Conservation (phyloP, 495 filamentous ascomycete genomes). For the Niebla homalea region DNA sequence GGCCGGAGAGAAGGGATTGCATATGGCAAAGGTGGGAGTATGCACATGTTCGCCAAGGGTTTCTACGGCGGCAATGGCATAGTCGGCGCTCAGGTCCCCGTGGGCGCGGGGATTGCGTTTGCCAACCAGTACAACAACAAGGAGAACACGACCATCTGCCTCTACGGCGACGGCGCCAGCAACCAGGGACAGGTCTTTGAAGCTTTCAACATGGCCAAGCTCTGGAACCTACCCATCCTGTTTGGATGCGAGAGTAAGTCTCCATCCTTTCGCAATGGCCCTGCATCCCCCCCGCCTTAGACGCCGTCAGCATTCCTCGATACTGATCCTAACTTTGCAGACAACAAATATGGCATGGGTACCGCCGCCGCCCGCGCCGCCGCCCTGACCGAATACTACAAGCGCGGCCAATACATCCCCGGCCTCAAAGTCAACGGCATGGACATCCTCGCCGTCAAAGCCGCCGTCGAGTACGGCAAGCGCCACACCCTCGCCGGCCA, state of each 20-base stretch:
- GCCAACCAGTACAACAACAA: slow-evolving; percentile 86
- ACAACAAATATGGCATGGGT: slow-evolving; percentile 99
- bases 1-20: slow-evolving; percentile 92
- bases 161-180: slow-evolving; percentile 94
- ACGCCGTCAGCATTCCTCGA: neutral
- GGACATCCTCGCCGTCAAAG: slow-evolving; percentile 97
- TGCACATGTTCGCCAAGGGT: slow-evolving; percentile 99
- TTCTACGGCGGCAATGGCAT: slow-evolving; percentile 99
- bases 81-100: slow-evolving; percentile 95
- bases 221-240: slow-evolving; percentile 88
- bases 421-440: slow-evolving; percentile 99
- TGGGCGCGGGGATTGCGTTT: slow-evolving; percentile 92
- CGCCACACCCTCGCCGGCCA: slow-evolving; percentile 67
- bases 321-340: slow-evolving; percentile 32
- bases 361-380: slow-evolving; percentile 88
- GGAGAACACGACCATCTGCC: slow-evolving; percentile 70
- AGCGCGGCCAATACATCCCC: slow-evolving; percentile 98
- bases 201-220: slow-evolving; percentile 99
- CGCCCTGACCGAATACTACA: slow-evolving; percentile 98
- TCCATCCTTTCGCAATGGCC: neutral
- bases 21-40: slow-evolving; percentile 95
- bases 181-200: slow-evolving; percentile 99
- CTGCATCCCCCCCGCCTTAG: neutral
- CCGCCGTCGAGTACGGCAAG: slow-evolving; percentile 84
- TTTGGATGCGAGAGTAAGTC: slow-evolving; percentile 93